A percentile compares a stretch with the other conserved stretches of the same genome.
These are phyloP conservation scores for Tephrocybe sp. DNA, from an alignment of 768 basidiomycete genomes.

Conservation along the genomic window DNA sequence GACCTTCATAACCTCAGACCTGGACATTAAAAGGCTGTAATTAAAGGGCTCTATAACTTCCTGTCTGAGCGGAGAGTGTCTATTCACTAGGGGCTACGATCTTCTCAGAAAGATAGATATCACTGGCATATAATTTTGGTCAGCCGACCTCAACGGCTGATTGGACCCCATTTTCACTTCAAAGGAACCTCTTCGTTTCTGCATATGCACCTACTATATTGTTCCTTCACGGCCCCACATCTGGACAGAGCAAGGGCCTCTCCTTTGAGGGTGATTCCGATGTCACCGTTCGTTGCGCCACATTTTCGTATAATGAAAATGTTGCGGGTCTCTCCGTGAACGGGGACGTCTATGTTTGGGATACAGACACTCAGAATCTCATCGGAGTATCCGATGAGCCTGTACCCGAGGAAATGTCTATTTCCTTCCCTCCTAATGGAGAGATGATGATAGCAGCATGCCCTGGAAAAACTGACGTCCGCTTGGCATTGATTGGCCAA, in stretches of 20 bases:
- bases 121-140: too few species aligned
- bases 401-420: not conserved
- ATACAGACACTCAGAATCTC: not conserved
- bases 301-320: not conserved
- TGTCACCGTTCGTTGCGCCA: not conserved
- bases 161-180: constrained; percentile 1
- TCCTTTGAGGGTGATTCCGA: not conserved
- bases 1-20: too few species aligned
- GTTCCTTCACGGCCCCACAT: not conserved
- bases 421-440: not conserved
- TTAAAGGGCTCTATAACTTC: too few species aligned
- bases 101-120: too few species aligned
- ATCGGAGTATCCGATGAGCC: not conserved
- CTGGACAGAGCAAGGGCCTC: not conserved
- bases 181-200: not conserved
- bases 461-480: not conserved
- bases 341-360: constrained; percentile 2
- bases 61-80: too few species aligned
- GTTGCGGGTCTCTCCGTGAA: not conserved
- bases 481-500: not conserved
- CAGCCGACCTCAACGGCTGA: too few species aligned
- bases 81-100: too few species aligned
- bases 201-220: not conserved
- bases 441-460: not conserved
- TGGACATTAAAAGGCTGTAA: too few species aligned